Evolutionary conservation across 2,329 filamentous ascomycete species (phyloP).

Genomic region (Cladosporium oxysporum): DNA sequence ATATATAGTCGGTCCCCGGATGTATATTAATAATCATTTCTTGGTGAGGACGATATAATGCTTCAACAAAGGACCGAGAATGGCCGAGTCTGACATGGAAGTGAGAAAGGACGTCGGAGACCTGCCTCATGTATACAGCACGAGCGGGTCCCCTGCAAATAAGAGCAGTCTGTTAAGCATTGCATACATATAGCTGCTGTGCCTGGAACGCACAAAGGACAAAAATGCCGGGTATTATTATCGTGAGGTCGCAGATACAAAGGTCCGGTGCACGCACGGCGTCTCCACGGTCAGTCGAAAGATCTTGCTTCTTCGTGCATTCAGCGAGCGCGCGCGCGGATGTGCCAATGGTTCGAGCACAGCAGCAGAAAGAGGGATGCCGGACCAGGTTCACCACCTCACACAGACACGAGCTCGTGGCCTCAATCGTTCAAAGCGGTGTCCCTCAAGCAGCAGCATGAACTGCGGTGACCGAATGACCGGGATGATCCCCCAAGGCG

Average conservation of each 20-base stretch:
- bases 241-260: background rate
- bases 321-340: no score
- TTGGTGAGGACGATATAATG: background rate
- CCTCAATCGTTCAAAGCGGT: background rate
- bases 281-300: conserved; percentile 1
- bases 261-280: background rate
- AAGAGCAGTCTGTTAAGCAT: background rate
- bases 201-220: background rate
- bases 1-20: background rate
- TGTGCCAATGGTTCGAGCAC: background rate
- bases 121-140: background rate
- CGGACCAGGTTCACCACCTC: background rate
- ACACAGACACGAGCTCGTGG: background rate
- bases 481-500: conserved; percentile 1
- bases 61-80: background rate
- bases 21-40: background rate
- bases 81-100: background rate
- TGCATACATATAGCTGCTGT: background rate
- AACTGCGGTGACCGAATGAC: conserved; percentile 1
- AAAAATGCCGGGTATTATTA: background rate
- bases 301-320: background rate
- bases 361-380: background rate
- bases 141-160: background rate
- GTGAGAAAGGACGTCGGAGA: background rate
- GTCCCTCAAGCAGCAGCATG: background rate